A percentile compares a stretch with the other conserved stretches of the same genome.
phyloP scores from a whole-genome alignment of 352 stramenopile genomes.

The Phytophthora hibernalis region DNA sequence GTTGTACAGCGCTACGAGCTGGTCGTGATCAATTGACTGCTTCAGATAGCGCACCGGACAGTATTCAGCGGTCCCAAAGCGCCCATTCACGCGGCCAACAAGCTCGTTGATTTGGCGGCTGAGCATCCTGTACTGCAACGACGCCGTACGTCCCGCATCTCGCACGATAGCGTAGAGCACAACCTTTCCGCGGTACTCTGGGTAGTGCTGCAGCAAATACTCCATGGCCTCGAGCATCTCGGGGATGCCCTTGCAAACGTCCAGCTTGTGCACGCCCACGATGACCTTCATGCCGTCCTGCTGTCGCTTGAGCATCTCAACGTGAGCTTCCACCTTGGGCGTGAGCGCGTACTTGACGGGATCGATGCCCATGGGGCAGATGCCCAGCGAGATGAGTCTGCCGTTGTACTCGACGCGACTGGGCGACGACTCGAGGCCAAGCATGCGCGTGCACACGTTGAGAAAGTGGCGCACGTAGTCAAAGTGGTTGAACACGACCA shows the following conservation, averaged over 20 bases:
- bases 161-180: conserved; percentile 95
- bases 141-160: conserved; percentile 67
- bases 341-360: conserved; percentile 83
- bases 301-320: conserved; percentile 60
- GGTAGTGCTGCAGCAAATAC: conserved; percentile 89
- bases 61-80: conserved; percentile 90
- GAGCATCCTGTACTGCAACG: conserved; percentile 81
- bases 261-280: conserved; percentile 80
- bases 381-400: conserved; percentile 85
- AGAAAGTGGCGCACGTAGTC: conserved; percentile 91
- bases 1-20: conserved; percentile 92
- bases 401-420: conserved; percentile 90
- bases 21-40: conserved; percentile 84
- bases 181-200: conserved; percentile 93
- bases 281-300: conserved; percentile 81
- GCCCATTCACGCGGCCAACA: conserved; percentile 88
- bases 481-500: conserved; percentile 92
- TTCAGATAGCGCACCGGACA: conserved; percentile 90
- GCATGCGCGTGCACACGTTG: conserved; percentile 86
- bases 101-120: conserved; percentile 91
- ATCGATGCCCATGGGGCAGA: conserved; percentile 92
- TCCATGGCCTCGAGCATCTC: conserved; percentile 92
- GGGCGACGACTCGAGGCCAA: conserved; percentile 85
- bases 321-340: conserved; percentile 55
- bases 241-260: conserved; percentile 89